Evolutionary conservation across 2,329 filamentous ascomycete species (phyloP), one percentile per base, ranked within the genome.

Genomic region (Sporothrix globosa): DNA sequence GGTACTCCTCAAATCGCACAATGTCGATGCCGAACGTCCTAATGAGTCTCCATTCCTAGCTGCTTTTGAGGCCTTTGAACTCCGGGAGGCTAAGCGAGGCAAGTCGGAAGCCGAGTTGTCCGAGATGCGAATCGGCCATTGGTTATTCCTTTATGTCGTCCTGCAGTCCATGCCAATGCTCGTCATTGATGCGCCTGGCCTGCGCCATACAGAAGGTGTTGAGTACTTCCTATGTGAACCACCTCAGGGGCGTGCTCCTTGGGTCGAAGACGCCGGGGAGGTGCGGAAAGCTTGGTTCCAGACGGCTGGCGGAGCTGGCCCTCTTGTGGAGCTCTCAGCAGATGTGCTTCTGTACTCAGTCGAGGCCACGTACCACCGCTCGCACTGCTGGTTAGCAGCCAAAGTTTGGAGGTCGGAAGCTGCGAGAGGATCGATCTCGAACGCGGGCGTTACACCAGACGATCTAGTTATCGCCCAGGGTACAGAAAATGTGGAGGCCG

Each of bases 171-270:
- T 95, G 30, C 92, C 92, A 4, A 89, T 93, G 84, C 83, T 95
- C 13, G 90, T 92, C 1, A 84, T 93, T 46, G 92, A 96, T 78
- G 91, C 90, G 0, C 90, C 91, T 0, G 89, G 86, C 11, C 81
- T 94, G 58, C 86, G 85, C 69, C 89, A 86, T 77, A 90, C 88
- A 0, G 87, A 92, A 67, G 89, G 87, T 1, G 90, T 92, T 2
- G 92, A 95, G 78, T 93, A 95, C 80, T 96, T 95, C 81, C 83
- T 95, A 39, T 94, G 92, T 78, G 85, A 92, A 77, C 88, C 91
- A 4, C 90, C 91, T 0, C 87, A 91, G 76, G 90, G 90, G 21
- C 89, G 89, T 69, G 84, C 88, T 0, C 92, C 92, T 0, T 96
- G 92, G 92, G 83, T 89, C 60, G 86, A 88, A 69, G 90, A 91